Evolutionary conservation across 1,284 basidiomycete species (phyloP), one percentile per base, ranked within the genome.

Genomic region (Kalmanozyma brasiliensis): DNA sequence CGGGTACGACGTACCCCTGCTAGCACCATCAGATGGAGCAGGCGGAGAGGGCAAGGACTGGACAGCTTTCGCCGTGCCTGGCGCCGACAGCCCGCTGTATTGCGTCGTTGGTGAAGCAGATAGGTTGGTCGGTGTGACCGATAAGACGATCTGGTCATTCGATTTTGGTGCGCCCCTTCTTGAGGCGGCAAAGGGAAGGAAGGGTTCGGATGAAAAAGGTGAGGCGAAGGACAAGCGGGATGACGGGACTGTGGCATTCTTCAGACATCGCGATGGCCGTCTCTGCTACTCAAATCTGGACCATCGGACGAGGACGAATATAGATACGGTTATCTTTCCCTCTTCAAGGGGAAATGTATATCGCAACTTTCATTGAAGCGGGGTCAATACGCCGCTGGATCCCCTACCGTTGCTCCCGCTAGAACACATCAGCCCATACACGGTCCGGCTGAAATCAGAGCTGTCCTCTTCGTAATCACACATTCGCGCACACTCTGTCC

Each of bases 141-240:
- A 70, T 37, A 36, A 37, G 8, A 62, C 23, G 13, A 11, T 73
- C 11, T 73, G 70, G 70, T 52, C 45, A 16, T 41, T 69, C 29
- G 57, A 73, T 23, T 69, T 73, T 17, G 53, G 56, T 9, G n/a
- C 14, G n/a, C 24, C 58, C 9, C 8, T 47, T 17, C 19, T 48
- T 11, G n/a, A 35, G 14, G 36, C 10, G 4, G 30, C n/a, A n/a
- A n/a, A n/a, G n/a, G n/a, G n/a, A n/a, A n/a, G n/a, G n/a, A n/a
- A n/a, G n/a, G n/a, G n/a, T n/a, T n/a, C n/a, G n/a, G n/a, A n/a
- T n/a, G n/a, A n/a, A n/a, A n/a, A n/a, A n/a, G n/a, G n/a, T n/a
- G n/a, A n/a, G n/a, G n/a, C n/a, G n/a, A n/a, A n/a, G n/a, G n/a
- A 9, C 13, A 23, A 6, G 17, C 16, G 6, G 32, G 33, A 40